Evolutionary conservation across 257 asterid species (phyloP), one percentile per base, ranked within the genome.

Genomic region (Jacaranda copaia): DNA sequence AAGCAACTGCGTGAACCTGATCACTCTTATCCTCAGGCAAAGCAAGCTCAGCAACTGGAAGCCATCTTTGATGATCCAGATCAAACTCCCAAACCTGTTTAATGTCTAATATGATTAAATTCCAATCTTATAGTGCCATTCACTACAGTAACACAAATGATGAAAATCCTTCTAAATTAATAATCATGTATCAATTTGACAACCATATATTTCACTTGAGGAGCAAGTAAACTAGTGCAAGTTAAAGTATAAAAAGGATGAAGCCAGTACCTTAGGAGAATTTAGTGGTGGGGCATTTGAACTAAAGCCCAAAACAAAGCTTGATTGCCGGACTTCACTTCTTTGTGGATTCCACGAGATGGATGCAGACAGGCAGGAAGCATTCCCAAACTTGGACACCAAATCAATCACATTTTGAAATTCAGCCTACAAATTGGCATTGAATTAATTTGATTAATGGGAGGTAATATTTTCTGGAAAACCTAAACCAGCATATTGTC

Each of bases 11-110:
- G 74, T 74, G 78, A 77, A 94, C 96, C 68, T 82, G 88, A 79
- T 91, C 96, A 62, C 78, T 83, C 84, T 86, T 88, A 79, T 94
- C 93, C 77, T 84, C 92, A 0, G 96, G 88, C 78, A 80, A 82
- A 79, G 98, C 88, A 85, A 94, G 95, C 85, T 94, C 99, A 61
- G 98, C 99, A 82, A 94, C 99, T 49, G 99, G 99, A 84, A 92
- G 97, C 98, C 98, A 94, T 83, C 99, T 87, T 77, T 92, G 99
- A 87, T 94, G 99, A 85, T 89, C 96, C 84, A 88, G 85, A 79
- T 94, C 98, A 77, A 92, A 94, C 85, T 94, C 98, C 99, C 99
- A 94, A 71, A 94, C 96, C 97, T 94, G 88, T 80, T 74, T 56
- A 78, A 59, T 58, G 78, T 70, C 68, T 53, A 60, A 69, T 45